These are phyloP conservation scores for Raphanus hybrid DNA, from an alignment of 441 rosid genomes.

Conservation along the genomic window DNA sequence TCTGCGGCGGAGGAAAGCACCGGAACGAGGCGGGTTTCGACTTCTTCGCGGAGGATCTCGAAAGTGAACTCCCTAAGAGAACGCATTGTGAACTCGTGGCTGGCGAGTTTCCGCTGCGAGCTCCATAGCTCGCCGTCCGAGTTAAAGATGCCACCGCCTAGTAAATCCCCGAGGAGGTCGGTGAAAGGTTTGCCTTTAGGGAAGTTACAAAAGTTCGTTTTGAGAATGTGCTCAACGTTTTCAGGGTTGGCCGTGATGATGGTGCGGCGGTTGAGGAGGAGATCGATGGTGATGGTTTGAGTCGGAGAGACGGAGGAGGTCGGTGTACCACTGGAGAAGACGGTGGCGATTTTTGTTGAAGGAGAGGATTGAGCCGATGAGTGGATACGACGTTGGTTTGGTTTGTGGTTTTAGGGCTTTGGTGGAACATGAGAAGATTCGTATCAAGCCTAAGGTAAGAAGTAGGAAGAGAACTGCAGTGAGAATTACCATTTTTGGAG, in stretches of 20 bases:
- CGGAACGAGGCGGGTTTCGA: slow-evolving; percentile 48
- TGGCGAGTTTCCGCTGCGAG: slow-evolving; percentile 60
- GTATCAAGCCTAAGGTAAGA: slow-evolving; percentile 16
- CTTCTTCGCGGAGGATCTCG: slow-evolving; percentile 56
- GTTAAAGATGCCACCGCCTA: slow-evolving; percentile 64
- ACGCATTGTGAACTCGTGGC: slow-evolving; percentile 53
- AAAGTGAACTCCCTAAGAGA: slow-evolving; percentile 53
- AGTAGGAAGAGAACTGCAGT: slow-evolving; percentile 15
- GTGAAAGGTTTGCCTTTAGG: slow-evolving; percentile 71
- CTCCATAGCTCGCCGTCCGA: slow-evolving; percentile 62
- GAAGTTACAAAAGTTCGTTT: slow-evolving; percentile 57
- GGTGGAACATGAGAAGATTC: slow-evolving; percentile 1
- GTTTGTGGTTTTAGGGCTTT: slow-evolving; percentile 28
- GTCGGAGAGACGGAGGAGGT: slow-evolving; percentile 57
- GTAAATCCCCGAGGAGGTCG: slow-evolving; percentile 56
- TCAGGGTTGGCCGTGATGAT: slow-evolving; percentile 65
- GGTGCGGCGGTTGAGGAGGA: slow-evolving; percentile 49
- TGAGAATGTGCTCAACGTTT: slow-evolving; percentile 75
- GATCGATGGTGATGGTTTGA: slow-evolving; percentile 61
- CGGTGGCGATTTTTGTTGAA: slow-evolving; percentile 48
- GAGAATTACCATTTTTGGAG: slow-evolving; percentile 29
- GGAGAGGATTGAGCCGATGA: slow-evolving; percentile 68
- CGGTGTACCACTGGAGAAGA: slow-evolving; percentile 70
- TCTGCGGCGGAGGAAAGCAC: slow-evolving; percentile 42
- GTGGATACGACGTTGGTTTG: slow-evolving; percentile 58